Evolutionary conservation across 345 rosid species (phyloP), one percentile per base, ranked within the genome.

Genomic region (Heritiera littoralis): DNA sequence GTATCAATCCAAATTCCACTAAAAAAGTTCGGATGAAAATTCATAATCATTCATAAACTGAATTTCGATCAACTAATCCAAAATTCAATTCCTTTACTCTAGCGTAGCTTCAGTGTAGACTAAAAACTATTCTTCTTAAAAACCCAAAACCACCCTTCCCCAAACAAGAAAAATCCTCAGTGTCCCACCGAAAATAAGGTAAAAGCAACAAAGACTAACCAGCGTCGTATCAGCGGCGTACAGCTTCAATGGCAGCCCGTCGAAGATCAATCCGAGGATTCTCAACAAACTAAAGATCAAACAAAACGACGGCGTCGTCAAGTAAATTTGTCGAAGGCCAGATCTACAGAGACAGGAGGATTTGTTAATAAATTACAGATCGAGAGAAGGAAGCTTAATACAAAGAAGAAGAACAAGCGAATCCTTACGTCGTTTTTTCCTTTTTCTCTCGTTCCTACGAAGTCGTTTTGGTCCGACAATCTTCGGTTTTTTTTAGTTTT

Each of bases 41-140:
- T 23, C 28, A 18, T 8, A 73, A 55, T 10, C 76, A 72, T 18
- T 41, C 49, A n/a, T 5, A 5, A 52, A 54, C 49, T 73, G 49
- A 73, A 72, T 54, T 54, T 11, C 76, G 55, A 73, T 38, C 10
- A 72, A 55, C 76, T 55, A 73, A 73, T 55, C 51, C 76, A 35
- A 18, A 73, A 35, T 6, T 54, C 64, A 54, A 52, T 72, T 32
- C 38, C 11, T 58, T 5, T 38, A 17, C 64, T 38, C 51, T 35
- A 73, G 3, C 49, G 38, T 18, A 55, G 65, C 35, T n/a, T 73
- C 35, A 55, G 0, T 43, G 35, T 55, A 4, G 63, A 72, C 49
- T 54, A 54, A 54, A 54, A 54, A 15, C 58, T 15, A 54, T 13
- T 54, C n/a, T 15, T 54, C 15, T 54, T 14, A 1, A 72, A 71